Conservation (phyloP, 352 stramenopile genomes). For the Pythium pyrilobum region DNA sequence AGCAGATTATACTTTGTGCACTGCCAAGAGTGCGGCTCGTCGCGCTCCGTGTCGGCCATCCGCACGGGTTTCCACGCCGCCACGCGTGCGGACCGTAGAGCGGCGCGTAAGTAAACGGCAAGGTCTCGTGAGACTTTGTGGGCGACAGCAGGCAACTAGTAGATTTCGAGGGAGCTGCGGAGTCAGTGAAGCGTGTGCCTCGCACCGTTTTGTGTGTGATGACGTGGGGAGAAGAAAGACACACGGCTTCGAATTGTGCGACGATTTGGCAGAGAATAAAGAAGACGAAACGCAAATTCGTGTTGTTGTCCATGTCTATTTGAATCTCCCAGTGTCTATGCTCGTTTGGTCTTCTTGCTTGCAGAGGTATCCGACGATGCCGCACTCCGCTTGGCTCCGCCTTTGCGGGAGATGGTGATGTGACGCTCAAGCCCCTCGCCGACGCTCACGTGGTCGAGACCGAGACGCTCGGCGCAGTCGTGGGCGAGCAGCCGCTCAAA, state of each 20-base stretch:
- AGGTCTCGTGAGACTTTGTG: neutral
- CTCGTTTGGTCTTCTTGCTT: conserved; percentile 32
- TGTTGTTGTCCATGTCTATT: too few species aligned
- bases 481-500: conserved; percentile 80
- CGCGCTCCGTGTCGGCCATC: conserved; percentile 96
- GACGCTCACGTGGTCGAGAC: conserved; percentile 62
- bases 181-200: neutral
- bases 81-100: conserved; percentile 79
- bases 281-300: neutral
- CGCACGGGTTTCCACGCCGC: conserved; percentile 98
- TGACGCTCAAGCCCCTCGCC: conserved; percentile 71
- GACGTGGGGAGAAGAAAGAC: neutral
- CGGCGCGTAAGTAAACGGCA: conserved; percentile 68
- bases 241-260: too few species aligned
- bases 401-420: conserved; percentile 48
- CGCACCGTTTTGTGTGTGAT: neutral
- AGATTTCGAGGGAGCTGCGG: too few species aligned
- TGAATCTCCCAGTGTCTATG: conserved; percentile 1
- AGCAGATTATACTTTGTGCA: conserved; percentile 98
- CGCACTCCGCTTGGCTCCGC: conserved; percentile 14
- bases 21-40: conserved; percentile 97
- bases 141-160: neutral
- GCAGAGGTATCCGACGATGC: neutral
- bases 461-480: conserved; percentile 75
- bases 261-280: too few species aligned